Evolutionary conservation across 1,284 basidiomycete species (phyloP), one percentile per base, ranked within the genome.

Genomic region (Cutaneotrichosporon sp.): DNA sequence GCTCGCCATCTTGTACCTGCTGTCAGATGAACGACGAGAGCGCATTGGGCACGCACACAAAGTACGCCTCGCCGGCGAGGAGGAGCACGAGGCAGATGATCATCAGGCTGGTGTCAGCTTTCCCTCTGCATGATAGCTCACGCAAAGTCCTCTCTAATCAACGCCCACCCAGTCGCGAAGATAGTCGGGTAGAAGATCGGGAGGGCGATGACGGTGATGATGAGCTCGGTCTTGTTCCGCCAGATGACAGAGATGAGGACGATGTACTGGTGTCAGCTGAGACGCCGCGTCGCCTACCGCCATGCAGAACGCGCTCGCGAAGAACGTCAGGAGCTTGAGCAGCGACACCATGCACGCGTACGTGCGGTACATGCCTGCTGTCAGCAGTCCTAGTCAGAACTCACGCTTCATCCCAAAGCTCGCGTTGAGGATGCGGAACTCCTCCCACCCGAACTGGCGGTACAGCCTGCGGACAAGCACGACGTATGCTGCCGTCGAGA

Each of bases 261-360:
- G 14, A 76, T 60, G 49, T 70, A 76, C 73, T 74, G 63, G 22
- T 34, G 42, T 33, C 13, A 33, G 42, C 27, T 33, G 16, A 42
- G 45, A 20, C 18, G 1, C 5, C 13, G 4, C n/a, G n/a, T 3
- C 16, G n/a, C 64, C 75, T 64, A 92, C 91, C 72, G 92, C 90
- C 31, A 91, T 86, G 42, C 87, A 91, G 79, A 92, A 93, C 50
- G 89, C 89, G 56, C 86, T 83, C 84, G 88, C 91, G 79, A 93
- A 93, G 82, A 92, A 93, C 66, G 91, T 83, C 72, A 92, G 87
- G 83, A 93, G 90, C 82, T 92, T 92, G 83, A 94, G 83, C 59
- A 94, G 84, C 69, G 90, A 91, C 70, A 89, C 85, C 80, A 90
- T 90, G 62, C 92, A 87, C 77, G 93, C 90, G 75, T 91, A 91